Percentiles rank a stretch among this genome's conserved stretches.
These are phyloP conservation scores for Yarrowia porcina DNA, from an alignment of 805 yeast genomes.

Conservation along the genomic window DNA sequence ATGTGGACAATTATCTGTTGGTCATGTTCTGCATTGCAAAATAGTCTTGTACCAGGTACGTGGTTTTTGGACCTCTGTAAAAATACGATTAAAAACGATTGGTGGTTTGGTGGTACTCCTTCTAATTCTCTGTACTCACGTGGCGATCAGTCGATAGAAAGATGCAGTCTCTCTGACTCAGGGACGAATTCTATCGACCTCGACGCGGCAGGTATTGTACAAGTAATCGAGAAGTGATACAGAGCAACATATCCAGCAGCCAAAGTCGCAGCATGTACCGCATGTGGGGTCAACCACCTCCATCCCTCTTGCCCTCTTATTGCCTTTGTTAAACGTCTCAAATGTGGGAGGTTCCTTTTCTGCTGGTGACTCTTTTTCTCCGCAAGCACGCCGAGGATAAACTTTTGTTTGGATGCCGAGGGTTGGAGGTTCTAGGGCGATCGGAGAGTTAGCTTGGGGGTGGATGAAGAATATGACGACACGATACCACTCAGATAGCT, in stretches of 20 bases:
- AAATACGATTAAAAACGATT: too few relatives aligned
- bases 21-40: too few relatives aligned
- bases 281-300: not conserved
- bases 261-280: not conserved
- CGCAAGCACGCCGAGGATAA: slow-evolving; percentile 24
- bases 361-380: slow-evolving; percentile 23
- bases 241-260: not conserved
- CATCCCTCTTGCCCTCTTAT: not conserved
- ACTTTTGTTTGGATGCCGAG: slow-evolving; percentile 10
- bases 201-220: too few relatives aligned
- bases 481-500: not conserved
- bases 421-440: slow-evolving; percentile 5
- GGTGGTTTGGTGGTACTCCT: too few relatives aligned
- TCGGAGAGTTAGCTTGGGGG: slow-evolving; percentile 1
- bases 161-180: slow-evolving; percentile 20
- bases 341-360: not conserved
- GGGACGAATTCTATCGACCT: slow-evolving; percentile 9
- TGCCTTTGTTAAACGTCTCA: slow-evolving; percentile 11
- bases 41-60: too few relatives aligned
- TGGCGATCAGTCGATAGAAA: not conserved
- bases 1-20: not conserved
- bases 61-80: too few relatives aligned
- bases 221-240: not conserved
- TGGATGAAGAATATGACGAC: not conserved
- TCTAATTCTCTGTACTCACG: slow-evolving; percentile 3